Evolutionary conservation across 2,329 filamentous ascomycete species (phyloP), one percentile per base, ranked within the genome.

Genomic region (Dactylellina parvicollis): DNA sequence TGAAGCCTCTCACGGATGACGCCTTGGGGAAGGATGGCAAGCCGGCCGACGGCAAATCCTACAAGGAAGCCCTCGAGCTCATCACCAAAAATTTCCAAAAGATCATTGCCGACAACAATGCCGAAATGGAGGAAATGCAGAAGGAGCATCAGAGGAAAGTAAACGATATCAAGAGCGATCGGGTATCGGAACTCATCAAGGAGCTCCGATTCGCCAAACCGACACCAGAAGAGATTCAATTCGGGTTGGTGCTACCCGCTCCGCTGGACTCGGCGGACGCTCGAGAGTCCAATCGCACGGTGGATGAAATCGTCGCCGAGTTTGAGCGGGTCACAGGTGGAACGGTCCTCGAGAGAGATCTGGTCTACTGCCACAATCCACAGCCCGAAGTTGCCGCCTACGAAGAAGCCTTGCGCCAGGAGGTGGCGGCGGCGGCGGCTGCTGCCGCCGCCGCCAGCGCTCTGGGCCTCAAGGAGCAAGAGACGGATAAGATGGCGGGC

Each of bases 101-200:
- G 50, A 90, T 90, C 78, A 85, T 95, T 9, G 85, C 87, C 7
- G 86, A 90, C 26, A 90, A 91, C 55, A 87, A 91, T 73, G 87
- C 87, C 0, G 93, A 98, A 78, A 92, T 98, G 62, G 90, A 93
- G 77, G 88, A 87, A 76, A 89, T 98, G 86, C 92, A 92, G 80
- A 86, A 86, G 32, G 87, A 90, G 26, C 94, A 99, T 80, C 32
- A 42, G 88, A 87, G 1, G 88, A 87, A 89, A 66, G 86, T 98
- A 82, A 87, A 88, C 22, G 89, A 89, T 75, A 86, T 96, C 22
- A 56, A 62, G 18, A 44, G 49, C 36, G 60, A 40, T 32, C 30
- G 30, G 32, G 28, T 61, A n/a, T 36, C 32, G 8, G 49, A 56
- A 20, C 60, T 65, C 7, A 38, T 52, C 54, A 65, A 65, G 16